These are phyloP conservation scores for Chamaecrista fasciculata DNA, from an alignment of 306 rosid species.

Conservation along the genomic window DNA sequence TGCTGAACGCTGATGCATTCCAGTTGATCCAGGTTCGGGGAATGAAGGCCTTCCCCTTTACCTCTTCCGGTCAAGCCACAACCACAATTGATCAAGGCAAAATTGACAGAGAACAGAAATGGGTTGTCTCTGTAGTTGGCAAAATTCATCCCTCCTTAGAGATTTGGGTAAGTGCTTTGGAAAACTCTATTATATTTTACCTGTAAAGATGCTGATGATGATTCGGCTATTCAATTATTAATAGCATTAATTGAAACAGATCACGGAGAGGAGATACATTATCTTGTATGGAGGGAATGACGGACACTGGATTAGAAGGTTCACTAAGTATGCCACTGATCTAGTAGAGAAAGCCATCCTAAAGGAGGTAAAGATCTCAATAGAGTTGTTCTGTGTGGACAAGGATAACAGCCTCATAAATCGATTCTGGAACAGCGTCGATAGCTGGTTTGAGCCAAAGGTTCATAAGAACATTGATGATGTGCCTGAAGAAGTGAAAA, in stretches of 20 bases:
- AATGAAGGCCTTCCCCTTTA: slow-evolving; percentile 29
- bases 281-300: slow-evolving; percentile 48
- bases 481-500: neutral
- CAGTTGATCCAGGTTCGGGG: slow-evolving; percentile 29
- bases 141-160: slow-evolving; percentile 14
- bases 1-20: slow-evolving; percentile 28
- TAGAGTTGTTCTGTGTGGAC: slow-evolving; percentile 10
- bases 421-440: neutral
- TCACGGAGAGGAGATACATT: slow-evolving; percentile 26
- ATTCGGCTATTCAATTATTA: neutral
- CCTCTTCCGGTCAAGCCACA: neutral
- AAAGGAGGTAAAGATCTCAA: neutral
- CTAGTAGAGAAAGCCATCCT: neutral
- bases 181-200: neutral
- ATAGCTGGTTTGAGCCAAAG: neutral
- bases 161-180: slow-evolving; percentile 41
- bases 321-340: neutral
- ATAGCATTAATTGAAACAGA: neutral
- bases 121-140: slow-evolving; percentile 30
- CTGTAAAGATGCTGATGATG: neutral
- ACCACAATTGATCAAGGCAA: neutral
- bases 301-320: neutral
- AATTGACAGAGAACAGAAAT: neutral
- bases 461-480: neutral
- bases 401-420: neutral